Percentiles rank a stretch among this genome's conserved stretches.
Evolutionary conservation across 2,329 filamentous ascomycete species (phyloP).

Genomic region (Claviceps fusiformis): DNA sequence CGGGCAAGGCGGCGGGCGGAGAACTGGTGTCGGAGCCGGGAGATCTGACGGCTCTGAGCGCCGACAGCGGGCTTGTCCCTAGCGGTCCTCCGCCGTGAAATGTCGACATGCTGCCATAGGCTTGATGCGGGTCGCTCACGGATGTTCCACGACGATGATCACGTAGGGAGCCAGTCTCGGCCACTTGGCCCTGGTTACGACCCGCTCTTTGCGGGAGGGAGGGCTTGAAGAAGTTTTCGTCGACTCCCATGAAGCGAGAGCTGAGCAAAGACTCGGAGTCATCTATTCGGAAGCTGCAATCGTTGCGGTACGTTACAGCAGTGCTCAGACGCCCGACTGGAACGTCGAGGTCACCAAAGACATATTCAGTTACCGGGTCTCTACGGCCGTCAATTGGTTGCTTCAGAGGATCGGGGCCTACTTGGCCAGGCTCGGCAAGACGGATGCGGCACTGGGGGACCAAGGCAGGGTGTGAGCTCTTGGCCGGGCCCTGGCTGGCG

Average conservation of each 20-base stretch:
- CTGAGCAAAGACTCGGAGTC: slow-evolving; percentile 83
- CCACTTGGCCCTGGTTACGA: slow-evolving; percentile 20
- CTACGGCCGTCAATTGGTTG: slow-evolving; percentile 23
- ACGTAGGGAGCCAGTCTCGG: slow-evolving; percentile 64
- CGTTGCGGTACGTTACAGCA: slow-evolving; percentile 70
- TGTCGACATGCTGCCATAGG: slow-evolving; percentile 80
- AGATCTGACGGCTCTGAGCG: slow-evolving; percentile 55
- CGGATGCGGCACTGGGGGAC: slow-evolving; percentile 70
- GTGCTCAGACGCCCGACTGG: slow-evolving; percentile 75
- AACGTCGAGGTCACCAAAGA: slow-evolving; percentile 73
- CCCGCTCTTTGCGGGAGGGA: slow-evolving; percentile 48
- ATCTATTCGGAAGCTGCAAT: slow-evolving; percentile 83
- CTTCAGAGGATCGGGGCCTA: slow-evolving; percentile 51
- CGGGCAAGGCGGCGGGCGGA: slow-evolving; percentile 37
- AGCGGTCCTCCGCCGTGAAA: slow-evolving; percentile 68
- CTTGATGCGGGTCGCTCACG: slow-evolving; percentile 53
- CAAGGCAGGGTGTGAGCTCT: slow-evolving; percentile 53
- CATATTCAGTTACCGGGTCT: slow-evolving; percentile 52
- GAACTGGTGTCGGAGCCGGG: slow-evolving; percentile 50
- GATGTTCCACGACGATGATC: slow-evolving; percentile 37
- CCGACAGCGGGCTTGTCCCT: slow-evolving; percentile 78
- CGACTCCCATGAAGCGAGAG: slow-evolving; percentile 83
- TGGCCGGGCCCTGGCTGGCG: slow-evolving; percentile 56
- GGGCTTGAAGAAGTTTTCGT: slow-evolving; percentile 76
- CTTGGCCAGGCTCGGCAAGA: slow-evolving; percentile 41